phyloP scores from a whole-genome alignment of 805 yeast genomes.

The Spathaspora boniae region DNA sequence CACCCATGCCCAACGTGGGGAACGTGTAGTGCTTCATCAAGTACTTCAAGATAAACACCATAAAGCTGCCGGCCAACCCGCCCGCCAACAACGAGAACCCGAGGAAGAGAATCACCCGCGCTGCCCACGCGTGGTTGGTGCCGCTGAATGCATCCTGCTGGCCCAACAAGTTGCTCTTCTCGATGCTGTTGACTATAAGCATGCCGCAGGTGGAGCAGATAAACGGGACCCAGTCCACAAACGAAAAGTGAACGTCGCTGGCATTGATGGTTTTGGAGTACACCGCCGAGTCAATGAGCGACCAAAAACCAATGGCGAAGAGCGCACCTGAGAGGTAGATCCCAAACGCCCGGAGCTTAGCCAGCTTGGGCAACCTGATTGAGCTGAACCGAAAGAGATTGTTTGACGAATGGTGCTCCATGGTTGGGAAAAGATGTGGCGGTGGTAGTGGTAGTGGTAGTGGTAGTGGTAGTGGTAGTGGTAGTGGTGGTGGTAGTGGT shows the following conservation, averaged over 20 bases:
- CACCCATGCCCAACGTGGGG: constrained; percentile 94
- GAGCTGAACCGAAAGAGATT: constrained; percentile 58
- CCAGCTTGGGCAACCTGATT: constrained; percentile 67
- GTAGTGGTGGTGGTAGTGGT: no score
- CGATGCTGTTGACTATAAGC: constrained; percentile 74
- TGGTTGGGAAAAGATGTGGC: constrained; percentile 2
- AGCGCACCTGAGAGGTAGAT: constrained; percentile 75
- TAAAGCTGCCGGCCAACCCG: constrained; percentile 88
- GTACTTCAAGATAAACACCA: constrained; percentile 83
- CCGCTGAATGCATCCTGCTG: constrained; percentile 35
- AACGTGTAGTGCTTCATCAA: constrained; percentile 70
- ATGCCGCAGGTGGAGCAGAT: constrained; percentile 87
- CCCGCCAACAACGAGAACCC: constrained; percentile 94
- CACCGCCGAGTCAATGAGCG: constrained; percentile 82
- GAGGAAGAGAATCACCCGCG: constrained; percentile 80
- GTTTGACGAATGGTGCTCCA: constrained; percentile 18
- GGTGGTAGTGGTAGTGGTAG: no score
- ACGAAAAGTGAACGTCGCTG: constrained; percentile 79
- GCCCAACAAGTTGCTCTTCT: constrained; percentile 56
- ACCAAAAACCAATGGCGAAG: constrained; percentile 87
- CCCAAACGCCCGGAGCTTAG: constrained; percentile 65
- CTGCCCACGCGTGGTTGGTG: constrained; percentile 77
- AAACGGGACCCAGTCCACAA: constrained; percentile 94
- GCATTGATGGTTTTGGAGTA: constrained; percentile 84
- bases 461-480: no score